Evolutionary conservation across 106 monocot species (phyloP).

Genomic region (Dendrobium catenatum): DNA sequence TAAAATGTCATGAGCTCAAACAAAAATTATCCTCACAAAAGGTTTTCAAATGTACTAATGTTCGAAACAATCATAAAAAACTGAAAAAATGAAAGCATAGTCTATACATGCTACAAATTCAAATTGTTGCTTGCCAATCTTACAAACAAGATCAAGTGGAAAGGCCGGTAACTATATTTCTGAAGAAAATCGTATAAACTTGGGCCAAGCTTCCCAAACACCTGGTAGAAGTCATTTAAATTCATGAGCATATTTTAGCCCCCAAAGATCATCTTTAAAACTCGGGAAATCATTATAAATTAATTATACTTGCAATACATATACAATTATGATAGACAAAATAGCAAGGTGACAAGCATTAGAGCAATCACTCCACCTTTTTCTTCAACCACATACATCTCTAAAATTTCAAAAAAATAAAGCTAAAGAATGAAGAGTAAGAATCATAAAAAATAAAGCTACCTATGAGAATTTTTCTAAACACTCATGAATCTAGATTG

Average conservation of each 20-base stretch:
- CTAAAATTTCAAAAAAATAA: not conserved
- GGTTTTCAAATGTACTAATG: not conserved
- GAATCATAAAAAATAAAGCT: too few relatives aligned
- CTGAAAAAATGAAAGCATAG: slow-evolving; percentile 3
- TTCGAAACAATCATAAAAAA: not conserved
- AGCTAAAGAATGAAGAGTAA: too few relatives aligned
- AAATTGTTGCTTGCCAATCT: slow-evolving; percentile 89
- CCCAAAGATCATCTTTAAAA: slow-evolving; percentile 18
- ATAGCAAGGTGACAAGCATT: slow-evolving; percentile 70
- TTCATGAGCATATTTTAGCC: slow-evolving; percentile 34
- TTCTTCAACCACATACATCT: slow-evolving; percentile 79
- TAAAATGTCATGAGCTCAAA: not conserved
- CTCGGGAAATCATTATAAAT: slow-evolving; percentile 40
- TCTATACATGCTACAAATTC: slow-evolving; percentile 84
- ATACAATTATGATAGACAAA: slow-evolving; percentile 99
- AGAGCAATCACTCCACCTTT: slow-evolving; percentile 84
- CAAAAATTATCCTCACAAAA: not conserved
- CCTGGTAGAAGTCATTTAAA: slow-evolving; percentile 76
- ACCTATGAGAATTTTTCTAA: too few relatives aligned
- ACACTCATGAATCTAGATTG: too few relatives aligned
- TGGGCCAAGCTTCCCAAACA: slow-evolving; percentile 99
- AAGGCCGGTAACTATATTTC: slow-evolving; percentile 88
- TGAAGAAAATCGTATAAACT: slow-evolving; percentile 98
- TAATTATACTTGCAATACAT: slow-evolving; percentile 96
- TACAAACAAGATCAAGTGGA: slow-evolving; percentile 88